phyloP scores from a whole-genome alignment of 768 basidiomycete genomes.

The Podaxis rugospora region DNA sequence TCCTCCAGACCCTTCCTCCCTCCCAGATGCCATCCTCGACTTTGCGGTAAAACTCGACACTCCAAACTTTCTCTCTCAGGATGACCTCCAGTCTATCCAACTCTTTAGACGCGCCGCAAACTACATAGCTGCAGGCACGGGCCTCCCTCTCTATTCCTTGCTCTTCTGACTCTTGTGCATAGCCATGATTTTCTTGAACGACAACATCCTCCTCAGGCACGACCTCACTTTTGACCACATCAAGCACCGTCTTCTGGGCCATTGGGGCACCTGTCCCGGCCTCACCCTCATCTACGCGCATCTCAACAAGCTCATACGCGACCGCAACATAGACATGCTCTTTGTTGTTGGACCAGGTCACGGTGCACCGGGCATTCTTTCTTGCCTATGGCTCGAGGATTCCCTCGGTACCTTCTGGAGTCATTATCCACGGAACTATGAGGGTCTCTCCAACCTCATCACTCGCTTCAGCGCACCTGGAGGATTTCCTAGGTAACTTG shows the following conservation, averaged over 20 bases:
- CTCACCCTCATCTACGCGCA: constrained; percentile 71
- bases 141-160: neutral
- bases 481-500: constrained; percentile 70
- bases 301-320: constrained; percentile 58
- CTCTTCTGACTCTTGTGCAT: constrained; percentile 4
- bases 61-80: constrained; percentile 38
- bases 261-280: constrained; percentile 84
- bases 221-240: constrained; percentile 62
- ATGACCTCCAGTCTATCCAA: constrained; percentile 49
- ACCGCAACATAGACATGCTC: constrained; percentile 56
- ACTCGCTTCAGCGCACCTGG: constrained; percentile 76
- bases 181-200: constrained; percentile 85
- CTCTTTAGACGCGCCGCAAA: constrained; percentile 59
- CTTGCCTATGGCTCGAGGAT: constrained; percentile 83
- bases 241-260: constrained; percentile 77
- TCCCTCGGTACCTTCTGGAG: constrained; percentile 58
- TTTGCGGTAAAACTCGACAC: constrained; percentile 44
- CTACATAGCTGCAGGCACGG: constrained; percentile 67
- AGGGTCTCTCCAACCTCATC: constrained; percentile 65
- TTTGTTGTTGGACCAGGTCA: constrained; percentile 85
- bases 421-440: constrained; percentile 48
- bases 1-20: constrained; percentile 61
- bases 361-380: constrained; percentile 84
- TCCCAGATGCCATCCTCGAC: constrained; percentile 54
- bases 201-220: constrained; percentile 64